Conservation (phyloP, 1,139 yeast genomes). For the Barnettozyma hawaiiensis region DNA sequence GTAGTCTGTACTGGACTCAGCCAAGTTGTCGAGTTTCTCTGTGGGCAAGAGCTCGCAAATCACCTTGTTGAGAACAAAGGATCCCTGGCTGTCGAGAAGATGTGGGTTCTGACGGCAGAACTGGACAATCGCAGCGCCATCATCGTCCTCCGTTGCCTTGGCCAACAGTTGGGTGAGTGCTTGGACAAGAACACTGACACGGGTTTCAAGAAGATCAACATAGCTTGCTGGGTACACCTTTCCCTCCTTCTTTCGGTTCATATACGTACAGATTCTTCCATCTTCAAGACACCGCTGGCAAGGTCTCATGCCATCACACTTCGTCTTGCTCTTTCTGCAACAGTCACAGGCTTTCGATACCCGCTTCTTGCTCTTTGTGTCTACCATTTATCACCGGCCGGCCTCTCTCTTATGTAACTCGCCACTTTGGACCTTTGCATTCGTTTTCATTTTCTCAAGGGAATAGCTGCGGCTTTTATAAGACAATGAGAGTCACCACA, state of each 20-base stretch:
- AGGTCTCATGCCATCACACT: conserved; percentile 75
- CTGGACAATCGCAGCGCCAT: conserved; percentile 15
- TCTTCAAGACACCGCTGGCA: conserved; percentile 64
- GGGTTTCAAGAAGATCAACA: conserved; percentile 64
- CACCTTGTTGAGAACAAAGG: conserved; percentile 25
- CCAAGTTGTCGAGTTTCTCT: conserved; percentile 22
- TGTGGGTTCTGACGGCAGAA: conserved; percentile 20
- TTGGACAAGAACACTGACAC: conserved; percentile 56
- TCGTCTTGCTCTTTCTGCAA: conserved; percentile 68
- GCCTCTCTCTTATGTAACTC: too few relatives aligned
- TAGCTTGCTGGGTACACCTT: conserved; percentile 66
- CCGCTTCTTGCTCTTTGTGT: conserved; percentile 42
- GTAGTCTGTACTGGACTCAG: conserved; percentile 21
- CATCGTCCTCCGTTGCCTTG: conserved; percentile 29
- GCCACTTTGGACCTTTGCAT: too few relatives aligned
- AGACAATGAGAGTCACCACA: too few relatives aligned
- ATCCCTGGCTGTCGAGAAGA: conserved; percentile 18
- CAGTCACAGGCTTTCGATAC: conserved; percentile 82
- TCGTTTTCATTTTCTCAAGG: too few relatives aligned
- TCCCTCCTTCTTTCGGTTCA: conserved; percentile 56
- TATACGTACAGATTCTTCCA: conserved; percentile 70
- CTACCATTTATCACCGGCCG: conserved; percentile 3
- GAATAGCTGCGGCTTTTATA: neutral
- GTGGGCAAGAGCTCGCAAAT: conserved; percentile 19
- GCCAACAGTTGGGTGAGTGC: conserved; percentile 41